Evolutionary conservation across 352 stramenopile species (phyloP).

Genomic region (Phytopythium mirpurense): DNA sequence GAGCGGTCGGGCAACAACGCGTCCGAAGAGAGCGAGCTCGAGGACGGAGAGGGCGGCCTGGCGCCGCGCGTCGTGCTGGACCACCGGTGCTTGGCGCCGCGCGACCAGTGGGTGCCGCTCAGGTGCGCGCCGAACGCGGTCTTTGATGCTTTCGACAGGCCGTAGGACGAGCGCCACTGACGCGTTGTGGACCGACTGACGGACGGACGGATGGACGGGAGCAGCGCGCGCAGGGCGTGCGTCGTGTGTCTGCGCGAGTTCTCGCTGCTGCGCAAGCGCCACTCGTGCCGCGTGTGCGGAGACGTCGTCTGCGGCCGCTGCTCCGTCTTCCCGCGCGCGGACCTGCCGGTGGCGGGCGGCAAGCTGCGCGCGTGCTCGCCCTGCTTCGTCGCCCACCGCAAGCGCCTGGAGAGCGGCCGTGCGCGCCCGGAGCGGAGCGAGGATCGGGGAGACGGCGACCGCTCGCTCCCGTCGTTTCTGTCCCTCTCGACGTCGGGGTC

Average conservation of each 20-base stretch:
- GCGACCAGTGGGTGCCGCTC: constrained; percentile 49
- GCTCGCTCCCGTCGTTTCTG: constrained; percentile 14
- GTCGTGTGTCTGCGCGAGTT: constrained; percentile 72
- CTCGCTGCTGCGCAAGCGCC: constrained; percentile 58
- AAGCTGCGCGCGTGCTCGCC: constrained; percentile 70
- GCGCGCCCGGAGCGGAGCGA: constrained; percentile 7
- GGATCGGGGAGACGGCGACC: neutral
- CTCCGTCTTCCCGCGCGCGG: constrained; percentile 63
- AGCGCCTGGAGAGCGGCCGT: constrained; percentile 21
- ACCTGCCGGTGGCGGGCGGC: constrained; percentile 49
- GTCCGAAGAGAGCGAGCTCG: constrained; percentile 2
- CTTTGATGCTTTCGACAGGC: too few relatives aligned
- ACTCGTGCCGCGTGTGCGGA: constrained; percentile 79
- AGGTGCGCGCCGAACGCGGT: too few relatives aligned
- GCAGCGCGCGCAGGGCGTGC: constrained; percentile 38
- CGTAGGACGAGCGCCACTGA: too few relatives aligned
- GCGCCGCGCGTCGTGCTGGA: constrained; percentile 41
- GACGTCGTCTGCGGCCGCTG: constrained; percentile 76
- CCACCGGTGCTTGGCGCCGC: constrained; percentile 51
- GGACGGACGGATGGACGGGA: neutral
- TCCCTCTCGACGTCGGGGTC: neutral
- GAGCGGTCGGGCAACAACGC: constrained; percentile 1
- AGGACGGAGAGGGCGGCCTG: neutral
- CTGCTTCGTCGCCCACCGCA: constrained; percentile 63
- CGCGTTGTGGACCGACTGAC: too few relatives aligned